phyloP scores from a whole-genome alignment of 257 asterid species.

The Penstemon davidsonii region DNA sequence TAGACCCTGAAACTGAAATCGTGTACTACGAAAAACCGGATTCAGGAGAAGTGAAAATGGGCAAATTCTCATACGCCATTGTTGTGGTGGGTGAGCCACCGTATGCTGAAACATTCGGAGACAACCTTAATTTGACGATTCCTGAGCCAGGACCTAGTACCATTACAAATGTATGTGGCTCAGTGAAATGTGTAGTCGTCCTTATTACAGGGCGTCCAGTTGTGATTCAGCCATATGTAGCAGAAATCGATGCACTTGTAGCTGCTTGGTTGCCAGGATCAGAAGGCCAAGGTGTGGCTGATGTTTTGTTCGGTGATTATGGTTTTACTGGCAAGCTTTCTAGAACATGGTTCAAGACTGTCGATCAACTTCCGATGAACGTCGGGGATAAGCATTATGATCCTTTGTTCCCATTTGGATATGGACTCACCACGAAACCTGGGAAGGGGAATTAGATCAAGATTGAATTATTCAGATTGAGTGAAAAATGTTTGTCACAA shows the following conservation, averaged over 20 bases:
- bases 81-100: constrained; percentile 56
- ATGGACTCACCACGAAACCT: constrained; percentile 46
- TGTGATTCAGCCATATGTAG: constrained; percentile 43
- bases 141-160: constrained; percentile 38
- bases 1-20: constrained; percentile 38
- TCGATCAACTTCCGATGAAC: constrained; percentile 55
- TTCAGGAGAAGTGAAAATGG: constrained; percentile 25
- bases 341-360: constrained; percentile 49
- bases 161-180: constrained; percentile 39
- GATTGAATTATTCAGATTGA: constrained; percentile 1
- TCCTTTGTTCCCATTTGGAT: constrained; percentile 48
- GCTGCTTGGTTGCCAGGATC: constrained; percentile 65
- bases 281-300: constrained; percentile 57
- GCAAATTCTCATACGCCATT: constrained; percentile 44
- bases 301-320: constrained; percentile 51
- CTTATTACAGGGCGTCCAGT: constrained; percentile 52
- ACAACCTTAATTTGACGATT: constrained; percentile 42
- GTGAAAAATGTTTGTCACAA: neutral
- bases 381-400: constrained; percentile 46
- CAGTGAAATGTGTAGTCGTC: constrained; percentile 40
- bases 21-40: constrained; percentile 40
- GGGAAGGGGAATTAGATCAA: constrained; percentile 25
- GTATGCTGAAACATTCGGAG: constrained; percentile 49
- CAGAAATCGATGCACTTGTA: constrained; percentile 40
- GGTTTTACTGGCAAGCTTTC: constrained; percentile 50